Percentiles rank a stretch among this genome's conserved stretches.
Conservation (phyloP, 768 basidiomycete species). For the Amanita rubescens region DNA sequence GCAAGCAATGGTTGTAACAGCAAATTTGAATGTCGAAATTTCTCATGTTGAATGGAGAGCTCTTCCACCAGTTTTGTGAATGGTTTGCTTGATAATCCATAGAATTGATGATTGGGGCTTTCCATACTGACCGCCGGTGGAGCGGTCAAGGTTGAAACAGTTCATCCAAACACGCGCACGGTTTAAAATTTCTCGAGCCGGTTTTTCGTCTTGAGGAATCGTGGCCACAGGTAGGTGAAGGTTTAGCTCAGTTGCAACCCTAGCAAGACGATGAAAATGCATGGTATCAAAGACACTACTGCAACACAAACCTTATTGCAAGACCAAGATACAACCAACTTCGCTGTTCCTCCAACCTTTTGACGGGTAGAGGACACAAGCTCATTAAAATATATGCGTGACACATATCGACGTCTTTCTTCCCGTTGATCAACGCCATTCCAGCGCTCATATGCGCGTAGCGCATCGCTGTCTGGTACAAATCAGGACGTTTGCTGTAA, state of each 20-base stretch:
- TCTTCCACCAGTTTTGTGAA: constrained; percentile 63
- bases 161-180: constrained; percentile 87
- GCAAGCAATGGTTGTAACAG: constrained; percentile 70
- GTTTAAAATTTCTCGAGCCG: constrained; percentile 82
- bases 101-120: constrained; percentile 76
- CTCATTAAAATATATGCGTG: constrained; percentile 78
- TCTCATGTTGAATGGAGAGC: constrained; percentile 57
- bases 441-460: constrained; percentile 74
- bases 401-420: constrained; percentile 78
- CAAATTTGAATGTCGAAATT: constrained; percentile 78
- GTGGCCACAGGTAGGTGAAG: constrained; percentile 71
- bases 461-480: constrained; percentile 67
- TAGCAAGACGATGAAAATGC: constrained; percentile 21
- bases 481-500: constrained; percentile 58
- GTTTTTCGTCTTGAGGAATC: constrained; percentile 70
- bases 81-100: constrained; percentile 71
- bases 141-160: constrained; percentile 88
- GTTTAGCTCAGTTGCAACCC: constrained; percentile 85
- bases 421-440: constrained; percentile 65
- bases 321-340: constrained; percentile 87
- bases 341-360: constrained; percentile 84
- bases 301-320: constrained; percentile 61
- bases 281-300: background rate
- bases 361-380: constrained; percentile 67
- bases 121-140: constrained; percentile 83